phyloP scores from a whole-genome alignment of 768 basidiomycete genomes.

The Tulasnella sp. region DNA sequence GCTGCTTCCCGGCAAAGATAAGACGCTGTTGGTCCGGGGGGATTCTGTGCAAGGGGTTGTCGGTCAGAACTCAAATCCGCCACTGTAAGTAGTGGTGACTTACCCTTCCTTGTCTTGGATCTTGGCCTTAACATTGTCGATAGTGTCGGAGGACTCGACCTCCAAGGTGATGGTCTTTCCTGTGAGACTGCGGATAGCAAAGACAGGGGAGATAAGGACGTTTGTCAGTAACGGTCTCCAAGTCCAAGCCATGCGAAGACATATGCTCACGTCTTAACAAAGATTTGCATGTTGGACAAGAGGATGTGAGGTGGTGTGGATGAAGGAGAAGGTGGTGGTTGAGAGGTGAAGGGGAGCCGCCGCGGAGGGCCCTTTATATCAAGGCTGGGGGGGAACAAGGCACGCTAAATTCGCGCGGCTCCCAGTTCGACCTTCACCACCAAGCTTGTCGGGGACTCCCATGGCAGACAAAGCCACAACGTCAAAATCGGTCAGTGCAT shows the following conservation, averaged over 20 bases:
- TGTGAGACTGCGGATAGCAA: slow-evolving; percentile 32
- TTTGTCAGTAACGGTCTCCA: background rate
- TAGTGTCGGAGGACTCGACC: slow-evolving; percentile 43
- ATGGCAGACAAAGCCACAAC: background rate
- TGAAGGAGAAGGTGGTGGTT: background rate
- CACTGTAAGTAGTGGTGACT: slow-evolving; percentile 26
- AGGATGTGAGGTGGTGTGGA: background rate
- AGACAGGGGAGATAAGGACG: background rate
- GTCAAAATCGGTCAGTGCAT: background rate
- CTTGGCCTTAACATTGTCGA: slow-evolving; percentile 97
- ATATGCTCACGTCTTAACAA: slow-evolving; percentile 35
- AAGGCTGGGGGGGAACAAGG: background rate
- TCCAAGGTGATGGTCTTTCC: slow-evolving; percentile 41
- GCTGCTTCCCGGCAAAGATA: slow-evolving; percentile 84
- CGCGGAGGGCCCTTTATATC: background rate
- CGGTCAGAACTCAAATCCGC: slow-evolving; percentile 7
- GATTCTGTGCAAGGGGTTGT: slow-evolving; percentile 31
- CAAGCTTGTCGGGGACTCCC: background rate
- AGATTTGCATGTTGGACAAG: slow-evolving; percentile 34
- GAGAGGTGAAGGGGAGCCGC: background rate
- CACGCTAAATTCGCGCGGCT: background rate
- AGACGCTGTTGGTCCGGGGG: slow-evolving; percentile 40
- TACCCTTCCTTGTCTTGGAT: slow-evolving; percentile 97
- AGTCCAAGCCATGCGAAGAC: background rate
- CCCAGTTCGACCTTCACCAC: background rate